phyloP scores from a whole-genome alignment of 2,329 filamentous ascomycete genomes.

The Anthostomella pinea region DNA sequence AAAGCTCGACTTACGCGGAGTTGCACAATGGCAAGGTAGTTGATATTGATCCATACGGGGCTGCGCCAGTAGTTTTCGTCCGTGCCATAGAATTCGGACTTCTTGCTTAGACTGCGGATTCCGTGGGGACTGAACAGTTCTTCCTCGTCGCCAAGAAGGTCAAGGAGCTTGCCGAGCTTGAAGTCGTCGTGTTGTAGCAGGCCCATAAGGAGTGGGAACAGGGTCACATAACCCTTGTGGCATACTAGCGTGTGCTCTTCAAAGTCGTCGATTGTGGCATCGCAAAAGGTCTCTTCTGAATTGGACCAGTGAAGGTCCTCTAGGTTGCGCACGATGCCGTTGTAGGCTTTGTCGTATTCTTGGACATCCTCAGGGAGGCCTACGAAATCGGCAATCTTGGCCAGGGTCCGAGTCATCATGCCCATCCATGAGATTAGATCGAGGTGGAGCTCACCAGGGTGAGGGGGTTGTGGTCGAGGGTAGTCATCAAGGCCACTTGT shows the following conservation, averaged over 20 bases:
- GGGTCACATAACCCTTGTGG: constrained; percentile 92
- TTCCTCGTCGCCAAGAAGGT: constrained; percentile 74
- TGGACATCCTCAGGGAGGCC: constrained; percentile 72
- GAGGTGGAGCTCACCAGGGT: constrained; percentile 92
- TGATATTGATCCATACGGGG: constrained; percentile 94
- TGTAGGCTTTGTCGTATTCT: constrained; percentile 68
- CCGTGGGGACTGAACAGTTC: constrained; percentile 89
- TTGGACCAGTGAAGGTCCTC: constrained; percentile 92
- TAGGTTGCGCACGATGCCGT: constrained; percentile 79
- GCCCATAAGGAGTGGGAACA: constrained; percentile 89
- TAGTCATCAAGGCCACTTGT: constrained; percentile 97
- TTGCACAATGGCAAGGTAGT: constrained; percentile 80
- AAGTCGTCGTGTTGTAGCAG: constrained; percentile 71
- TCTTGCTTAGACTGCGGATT: constrained; percentile 84
- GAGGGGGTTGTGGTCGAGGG: constrained; percentile 86
- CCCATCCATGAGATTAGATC: constrained; percentile 97
- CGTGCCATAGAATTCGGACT: constrained; percentile 79
- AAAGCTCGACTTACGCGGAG: constrained; percentile 62
- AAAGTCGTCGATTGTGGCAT: constrained; percentile 91
- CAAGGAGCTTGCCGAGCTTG: constrained; percentile 70
- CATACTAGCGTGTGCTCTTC: constrained; percentile 89
- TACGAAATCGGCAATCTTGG: constrained; percentile 74
- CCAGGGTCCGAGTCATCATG: constrained; percentile 87
- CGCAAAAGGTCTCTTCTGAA: constrained; percentile 79
- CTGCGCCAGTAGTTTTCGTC: constrained; percentile 97